Conservation (phyloP, 2,329 filamentous ascomycete genomes). For the Dryadomyces quercus-mongolicae region DNA sequence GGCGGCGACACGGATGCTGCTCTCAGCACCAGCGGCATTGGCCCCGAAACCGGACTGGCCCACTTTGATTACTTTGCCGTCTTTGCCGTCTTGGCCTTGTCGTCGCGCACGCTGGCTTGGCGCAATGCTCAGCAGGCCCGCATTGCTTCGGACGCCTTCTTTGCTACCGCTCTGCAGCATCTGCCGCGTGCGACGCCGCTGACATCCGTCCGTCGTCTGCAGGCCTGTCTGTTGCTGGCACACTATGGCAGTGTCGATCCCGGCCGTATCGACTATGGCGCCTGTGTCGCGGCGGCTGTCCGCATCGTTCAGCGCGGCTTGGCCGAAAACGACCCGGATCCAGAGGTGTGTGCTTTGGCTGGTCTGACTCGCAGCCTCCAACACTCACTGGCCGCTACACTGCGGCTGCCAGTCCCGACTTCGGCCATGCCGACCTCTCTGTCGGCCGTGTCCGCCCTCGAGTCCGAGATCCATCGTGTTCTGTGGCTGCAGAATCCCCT, state of each 20-base stretch:
- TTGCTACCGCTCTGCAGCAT: constrained; percentile 1
- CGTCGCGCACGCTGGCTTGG: constrained; percentile 1
- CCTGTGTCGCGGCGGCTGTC: neutral
- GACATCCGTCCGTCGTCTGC: neutral
- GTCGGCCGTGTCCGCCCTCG: neutral
- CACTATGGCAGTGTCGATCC: constrained; percentile 3
- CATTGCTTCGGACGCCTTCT: constrained; percentile 2
- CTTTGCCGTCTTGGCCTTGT: constrained; percentile 1
- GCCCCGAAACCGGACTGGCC: neutral
- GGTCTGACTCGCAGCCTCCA: neutral
- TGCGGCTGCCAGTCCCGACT: constrained; percentile 1
- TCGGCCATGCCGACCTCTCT: no score
- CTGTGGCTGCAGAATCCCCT: constrained; percentile 1
- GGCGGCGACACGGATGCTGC: constrained; percentile 1
- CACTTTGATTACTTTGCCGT: constrained; percentile 3
- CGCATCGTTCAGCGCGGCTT: neutral
- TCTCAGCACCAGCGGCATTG: neutral
- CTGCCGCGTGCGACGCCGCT: neutral
- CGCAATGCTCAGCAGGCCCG: constrained; percentile 1
- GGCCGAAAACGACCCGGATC: neutral
- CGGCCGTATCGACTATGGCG: neutral
- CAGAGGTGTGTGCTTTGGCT: neutral
- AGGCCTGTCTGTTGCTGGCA: constrained; percentile 1
- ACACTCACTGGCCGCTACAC: neutral
- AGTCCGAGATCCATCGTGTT: constrained; percentile 1